Evolutionary conservation across 2,329 filamentous ascomycete genomes (phyloP).

Genomic region (Helotiales sp.): DNA sequence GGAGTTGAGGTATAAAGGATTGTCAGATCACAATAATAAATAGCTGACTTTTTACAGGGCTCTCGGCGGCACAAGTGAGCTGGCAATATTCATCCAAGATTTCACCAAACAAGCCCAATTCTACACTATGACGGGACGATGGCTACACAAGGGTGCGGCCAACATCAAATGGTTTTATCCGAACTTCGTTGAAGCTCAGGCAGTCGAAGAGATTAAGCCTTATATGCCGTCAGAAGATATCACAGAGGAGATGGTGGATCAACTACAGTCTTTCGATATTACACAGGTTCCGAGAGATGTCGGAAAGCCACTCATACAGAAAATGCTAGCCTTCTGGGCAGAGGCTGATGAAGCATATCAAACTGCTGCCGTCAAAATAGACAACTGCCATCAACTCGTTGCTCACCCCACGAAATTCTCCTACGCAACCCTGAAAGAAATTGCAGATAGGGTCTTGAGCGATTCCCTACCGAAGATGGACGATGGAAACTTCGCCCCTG

Average conservation of each 20-base stretch:
- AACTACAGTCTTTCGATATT: constrained; percentile 38
- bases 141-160: constrained; percentile 40
- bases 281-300: constrained; percentile 44
- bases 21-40: neutral
- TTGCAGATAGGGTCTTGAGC: constrained; percentile 43
- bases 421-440: constrained; percentile 43
- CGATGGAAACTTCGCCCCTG: constrained; percentile 42
- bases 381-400: constrained; percentile 48
- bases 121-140: constrained; percentile 50
- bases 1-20: constrained; percentile 29
- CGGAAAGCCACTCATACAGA: constrained; percentile 43
- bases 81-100: constrained; percentile 50
- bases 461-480: constrained; percentile 18
- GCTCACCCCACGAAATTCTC: constrained; percentile 44
- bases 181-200: constrained; percentile 42
- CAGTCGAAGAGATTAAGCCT: constrained; percentile 44
- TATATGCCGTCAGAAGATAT: constrained; percentile 44
- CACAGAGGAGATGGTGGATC: constrained; percentile 35
- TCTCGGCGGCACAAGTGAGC: constrained; percentile 27
- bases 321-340: constrained; percentile 44
- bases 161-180: constrained; percentile 45
- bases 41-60: constrained; percentile 21
- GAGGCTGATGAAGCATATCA: constrained; percentile 49
- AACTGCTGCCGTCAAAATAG: constrained; percentile 44
- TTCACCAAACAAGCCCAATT: constrained; percentile 44